Evolutionary conservation across 306 rosid species (phyloP), one percentile per base, ranked within the genome.

Genomic region (Abrus pulchellus): DNA sequence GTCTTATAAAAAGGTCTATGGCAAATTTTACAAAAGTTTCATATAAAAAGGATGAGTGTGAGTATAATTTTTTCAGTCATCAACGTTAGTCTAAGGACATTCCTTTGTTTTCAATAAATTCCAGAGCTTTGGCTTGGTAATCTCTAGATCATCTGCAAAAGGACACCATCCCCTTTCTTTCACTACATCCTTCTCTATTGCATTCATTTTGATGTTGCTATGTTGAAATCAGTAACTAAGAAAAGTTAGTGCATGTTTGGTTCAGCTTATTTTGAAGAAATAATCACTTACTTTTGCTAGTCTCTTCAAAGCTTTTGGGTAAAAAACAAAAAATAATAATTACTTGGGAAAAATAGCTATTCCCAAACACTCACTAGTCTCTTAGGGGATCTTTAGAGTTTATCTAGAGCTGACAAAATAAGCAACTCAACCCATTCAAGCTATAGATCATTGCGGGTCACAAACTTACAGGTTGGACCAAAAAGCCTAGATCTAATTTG

Each of bases 21-120:
- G 20, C 20, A 20, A 20, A 20, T 20, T 20, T 20, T 20, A 20
- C 20, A 20, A 20, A 20, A 20, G 20, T 20, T 20, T 20, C 20
- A 20, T 20, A 20, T 20, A 20, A 20, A 20, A 20, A 20, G 20
- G 20, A 20, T 20, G 20, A 20, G 20, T 20, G 20, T 20, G 20
- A 20, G 20, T 20, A 20, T 20, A 20, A 20, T 20, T 38, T 2
- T 38, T 5, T 38, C 41, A 2, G 5, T 2, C 20, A 28, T 53
- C 61, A 32, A 32, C 8, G 70, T 55, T 74, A 54, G 75, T 63
- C 40, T 73, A 5, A 54, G 62, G 14, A 48, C 12, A 70, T 5
- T 57, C 32, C 44, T 69, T 70, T 60, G 14, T 43, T 79, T 78
- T 69, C 48, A 50, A 69, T 44, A 68, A 47, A 74, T 33, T 53